A percentile compares a stretch with the other conserved stretches of the same genome.
These are phyloP conservation scores for Penicillium digitatum DNA, from an alignment of 2,329 filamentous ascomycete genomes.

Conservation along the genomic window DNA sequence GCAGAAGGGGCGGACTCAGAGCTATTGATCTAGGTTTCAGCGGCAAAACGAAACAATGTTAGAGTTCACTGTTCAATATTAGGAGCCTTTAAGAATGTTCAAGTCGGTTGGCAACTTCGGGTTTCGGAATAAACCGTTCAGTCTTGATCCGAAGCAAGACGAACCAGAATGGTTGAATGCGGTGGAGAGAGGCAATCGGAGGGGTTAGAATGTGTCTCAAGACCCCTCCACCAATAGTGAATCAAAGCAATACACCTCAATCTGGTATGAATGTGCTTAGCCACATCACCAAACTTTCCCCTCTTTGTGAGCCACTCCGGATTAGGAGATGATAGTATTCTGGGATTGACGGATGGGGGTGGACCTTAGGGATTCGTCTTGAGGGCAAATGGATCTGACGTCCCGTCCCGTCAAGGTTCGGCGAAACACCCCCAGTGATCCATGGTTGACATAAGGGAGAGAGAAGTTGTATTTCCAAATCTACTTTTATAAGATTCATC, in stretches of 20 bases:
- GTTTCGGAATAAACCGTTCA: neutral
- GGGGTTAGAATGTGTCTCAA: constrained; percentile 25
- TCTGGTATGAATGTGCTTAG: constrained; percentile 14
- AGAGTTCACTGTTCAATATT: neutral
- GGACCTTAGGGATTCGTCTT: constrained; percentile 1
- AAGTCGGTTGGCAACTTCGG: neutral
- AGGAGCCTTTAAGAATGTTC: neutral
- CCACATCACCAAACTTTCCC: constrained; percentile 20
- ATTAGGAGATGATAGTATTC: neutral
- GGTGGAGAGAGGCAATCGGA: constrained; percentile 15
- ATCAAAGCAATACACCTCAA: constrained; percentile 1
- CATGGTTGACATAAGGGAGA: constrained; percentile 32
- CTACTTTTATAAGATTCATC: neutral
- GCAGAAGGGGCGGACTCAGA: neutral
- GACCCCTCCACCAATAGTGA: constrained; percentile 12
- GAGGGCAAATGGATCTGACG: constrained; percentile 18
- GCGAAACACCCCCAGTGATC: constrained; percentile 29
- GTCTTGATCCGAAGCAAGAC: neutral
- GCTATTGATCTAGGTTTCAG: constrained; percentile 3
- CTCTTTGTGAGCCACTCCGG: constrained; percentile 9
- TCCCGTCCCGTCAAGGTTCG: constrained; percentile 41
- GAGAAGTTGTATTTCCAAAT: constrained; percentile 9
- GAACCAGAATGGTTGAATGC: constrained; percentile 15
- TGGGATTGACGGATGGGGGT: constrained; percentile 4
- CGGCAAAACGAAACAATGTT: constrained; percentile 1